These are phyloP conservation scores for Allium cepa DNA, from an alignment of 106 monocot species.

Conservation along the genomic window DNA sequence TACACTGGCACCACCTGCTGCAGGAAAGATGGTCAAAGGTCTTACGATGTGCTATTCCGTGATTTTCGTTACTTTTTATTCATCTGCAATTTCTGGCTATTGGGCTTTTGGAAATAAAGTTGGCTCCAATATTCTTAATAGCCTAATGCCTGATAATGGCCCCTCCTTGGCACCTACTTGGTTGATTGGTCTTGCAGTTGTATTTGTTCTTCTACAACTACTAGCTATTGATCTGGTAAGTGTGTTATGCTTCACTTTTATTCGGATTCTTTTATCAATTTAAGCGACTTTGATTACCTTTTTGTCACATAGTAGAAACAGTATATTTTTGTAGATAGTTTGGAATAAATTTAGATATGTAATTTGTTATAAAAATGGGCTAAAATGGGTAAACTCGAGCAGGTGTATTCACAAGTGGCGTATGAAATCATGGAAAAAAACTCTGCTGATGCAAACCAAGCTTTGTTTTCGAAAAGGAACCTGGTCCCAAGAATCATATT, in stretches of 20 bases:
- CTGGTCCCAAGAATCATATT: slow-evolving; percentile 50
- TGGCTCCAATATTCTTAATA: slow-evolving; percentile 50
- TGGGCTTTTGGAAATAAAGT: slow-evolving; percentile 71
- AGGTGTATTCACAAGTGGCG: slow-evolving; percentile 88
- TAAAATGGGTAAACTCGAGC: background rate
- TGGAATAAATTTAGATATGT: too few relatives aligned
- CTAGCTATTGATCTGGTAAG: slow-evolving; percentile 65
- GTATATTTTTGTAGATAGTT: too few relatives aligned
- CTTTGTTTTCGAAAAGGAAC: slow-evolving; percentile 54
- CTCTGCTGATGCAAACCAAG: slow-evolving; percentile 49
- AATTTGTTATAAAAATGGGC: too few relatives aligned
- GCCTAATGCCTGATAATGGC: slow-evolving; percentile 54
- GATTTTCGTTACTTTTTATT: slow-evolving; percentile 53
- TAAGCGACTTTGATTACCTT: too few relatives aligned
- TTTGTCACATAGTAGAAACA: too few relatives aligned
- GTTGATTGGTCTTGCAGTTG: slow-evolving; percentile 57
- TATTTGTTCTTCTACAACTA: slow-evolving; percentile 69
- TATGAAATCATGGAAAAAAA: slow-evolving; percentile 85
- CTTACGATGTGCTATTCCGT: slow-evolving; percentile 61
- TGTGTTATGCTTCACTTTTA: background rate
- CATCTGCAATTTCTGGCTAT: slow-evolving; percentile 49
- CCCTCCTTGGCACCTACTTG: slow-evolving; percentile 63
- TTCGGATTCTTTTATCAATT: too few relatives aligned
- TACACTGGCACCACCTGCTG: slow-evolving; percentile 69
- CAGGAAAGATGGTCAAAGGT: slow-evolving; percentile 78